Conservation (phyloP, 2,329 filamentous ascomycete genomes). For the Paraconiothyrium brasiliense region DNA sequence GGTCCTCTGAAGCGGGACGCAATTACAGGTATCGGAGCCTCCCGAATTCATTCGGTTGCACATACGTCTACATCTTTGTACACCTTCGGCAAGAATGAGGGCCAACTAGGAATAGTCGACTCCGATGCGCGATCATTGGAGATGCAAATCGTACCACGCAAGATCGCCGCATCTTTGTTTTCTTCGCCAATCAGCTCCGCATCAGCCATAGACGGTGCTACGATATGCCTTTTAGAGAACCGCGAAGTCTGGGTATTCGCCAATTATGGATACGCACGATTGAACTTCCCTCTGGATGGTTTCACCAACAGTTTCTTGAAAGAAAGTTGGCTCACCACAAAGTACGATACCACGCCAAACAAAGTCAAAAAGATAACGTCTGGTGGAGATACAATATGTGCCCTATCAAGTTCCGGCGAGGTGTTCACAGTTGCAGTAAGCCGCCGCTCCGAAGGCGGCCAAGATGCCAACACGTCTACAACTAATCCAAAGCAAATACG, state of each 20-base stretch:
- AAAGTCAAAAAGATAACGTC: constrained; percentile 80
- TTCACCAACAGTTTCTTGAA: constrained; percentile 76
- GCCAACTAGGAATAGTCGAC: constrained; percentile 92
- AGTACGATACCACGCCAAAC: constrained; percentile 71
- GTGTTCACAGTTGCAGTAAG: constrained; percentile 86
- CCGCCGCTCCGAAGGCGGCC: constrained; percentile 69
- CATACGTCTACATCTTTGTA: constrained; percentile 84
- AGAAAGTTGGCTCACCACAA: constrained; percentile 70
- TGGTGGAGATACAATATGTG: constrained; percentile 91
- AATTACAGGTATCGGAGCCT: constrained; percentile 85
- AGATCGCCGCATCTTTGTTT: constrained; percentile 86
- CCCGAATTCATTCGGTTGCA: constrained; percentile 88
- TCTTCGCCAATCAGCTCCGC: constrained; percentile 77
- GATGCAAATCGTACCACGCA: constrained; percentile 81
- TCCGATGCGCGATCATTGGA: constrained; percentile 92
- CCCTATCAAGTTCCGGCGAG: constrained; percentile 83
- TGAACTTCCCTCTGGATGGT: constrained; percentile 81
- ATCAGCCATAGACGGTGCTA: constrained; percentile 89
- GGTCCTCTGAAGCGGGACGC: constrained; percentile 87
- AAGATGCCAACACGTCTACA: constrained; percentile 72
- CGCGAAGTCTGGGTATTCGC: constrained; percentile 93
- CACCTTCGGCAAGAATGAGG: constrained; percentile 94
- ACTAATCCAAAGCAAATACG: constrained; percentile 93
- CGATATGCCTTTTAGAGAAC: constrained; percentile 83
- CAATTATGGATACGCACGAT: constrained; percentile 92